Percentiles rank a stretch among this genome's conserved stretches.
phyloP scores from a whole-genome alignment of 2,329 filamentous ascomycete genomes.

The Myriosclerotinia curreyana region DNA sequence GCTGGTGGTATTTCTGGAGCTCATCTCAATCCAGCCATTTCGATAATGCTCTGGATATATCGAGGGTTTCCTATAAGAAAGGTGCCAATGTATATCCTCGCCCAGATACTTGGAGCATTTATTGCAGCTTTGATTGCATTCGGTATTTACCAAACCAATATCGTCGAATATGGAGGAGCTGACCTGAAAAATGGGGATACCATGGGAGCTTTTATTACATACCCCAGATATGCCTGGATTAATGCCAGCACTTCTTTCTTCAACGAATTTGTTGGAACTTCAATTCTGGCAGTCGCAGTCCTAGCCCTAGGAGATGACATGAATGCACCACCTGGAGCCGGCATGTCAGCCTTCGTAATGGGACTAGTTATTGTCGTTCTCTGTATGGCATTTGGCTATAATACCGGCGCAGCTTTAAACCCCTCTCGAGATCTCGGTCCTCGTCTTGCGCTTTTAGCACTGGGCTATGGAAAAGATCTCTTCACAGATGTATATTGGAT shows the following conservation, averaged over 20 bases:
- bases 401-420: slow-evolving; percentile 49
- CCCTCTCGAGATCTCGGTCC: slow-evolving; percentile 51
- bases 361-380: slow-evolving; percentile 44
- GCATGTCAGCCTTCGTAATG: slow-evolving; percentile 51
- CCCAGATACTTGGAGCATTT: slow-evolving; percentile 53
- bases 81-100: slow-evolving; percentile 49
- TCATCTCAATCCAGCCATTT: slow-evolving; percentile 46
- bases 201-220: slow-evolving; percentile 46
- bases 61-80: slow-evolving; percentile 53
- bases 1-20: slow-evolving; percentile 48
- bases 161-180: slow-evolving; percentile 33
- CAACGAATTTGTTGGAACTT: slow-evolving; percentile 47
- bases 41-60: slow-evolving; percentile 47
- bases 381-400: slow-evolving; percentile 45
- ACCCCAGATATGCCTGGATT: slow-evolving; percentile 43
- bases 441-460: slow-evolving; percentile 44
- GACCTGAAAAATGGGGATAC: slow-evolving; percentile 36
- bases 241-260: slow-evolving; percentile 44
- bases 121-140: slow-evolving; percentile 48
- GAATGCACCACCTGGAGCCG: slow-evolving; percentile 48
- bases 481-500: slow-evolving; percentile 45
- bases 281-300: slow-evolving; percentile 44
- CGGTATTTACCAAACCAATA: slow-evolving; percentile 43
- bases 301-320: slow-evolving; percentile 48
- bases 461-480: slow-evolving; percentile 46